Evolutionary conservation across 257 asterid genomes (phyloP).

Genomic region (Gentiana macrophylla): DNA sequence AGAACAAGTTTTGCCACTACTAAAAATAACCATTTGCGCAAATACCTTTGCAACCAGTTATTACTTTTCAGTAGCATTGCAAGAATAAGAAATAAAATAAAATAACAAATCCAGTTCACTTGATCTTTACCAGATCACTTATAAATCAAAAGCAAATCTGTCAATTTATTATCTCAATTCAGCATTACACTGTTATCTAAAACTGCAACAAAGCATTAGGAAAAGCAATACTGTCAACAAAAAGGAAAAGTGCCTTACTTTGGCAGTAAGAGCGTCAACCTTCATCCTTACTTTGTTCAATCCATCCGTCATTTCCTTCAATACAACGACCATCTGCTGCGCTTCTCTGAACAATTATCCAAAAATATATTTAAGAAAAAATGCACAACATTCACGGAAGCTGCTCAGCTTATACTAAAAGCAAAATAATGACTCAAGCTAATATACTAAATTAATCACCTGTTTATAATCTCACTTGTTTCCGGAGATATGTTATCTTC

Average conservation of each 20-base stretch:
- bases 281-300: constrained; percentile 49
- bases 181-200: background rate
- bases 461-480: constrained; percentile 7
- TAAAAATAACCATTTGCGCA: no score
- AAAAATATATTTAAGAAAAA: background rate
- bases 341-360: constrained; percentile 44
- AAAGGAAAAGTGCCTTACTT: constrained; percentile 24
- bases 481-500: constrained; percentile 4
- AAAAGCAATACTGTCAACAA: no score
- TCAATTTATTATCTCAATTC: background rate
- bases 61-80: no score
- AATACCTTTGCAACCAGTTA: no score
- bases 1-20: no score
- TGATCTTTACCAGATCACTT: background rate
- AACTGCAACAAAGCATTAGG: background rate
- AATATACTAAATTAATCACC: constrained; percentile 1
- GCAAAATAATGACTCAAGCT: background rate
- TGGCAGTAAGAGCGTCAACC: constrained; percentile 50
- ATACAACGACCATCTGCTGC: constrained; percentile 47
- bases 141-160: no score
- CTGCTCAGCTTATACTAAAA: background rate
- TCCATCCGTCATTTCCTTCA: constrained; percentile 81
- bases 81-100: no score
- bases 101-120: no score
- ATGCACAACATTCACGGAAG: background rate